These are phyloP conservation scores for Plasmodium knowlesi DNA, from an alignment of 169 alveolate genomes.

Conservation along the genomic window DNA sequence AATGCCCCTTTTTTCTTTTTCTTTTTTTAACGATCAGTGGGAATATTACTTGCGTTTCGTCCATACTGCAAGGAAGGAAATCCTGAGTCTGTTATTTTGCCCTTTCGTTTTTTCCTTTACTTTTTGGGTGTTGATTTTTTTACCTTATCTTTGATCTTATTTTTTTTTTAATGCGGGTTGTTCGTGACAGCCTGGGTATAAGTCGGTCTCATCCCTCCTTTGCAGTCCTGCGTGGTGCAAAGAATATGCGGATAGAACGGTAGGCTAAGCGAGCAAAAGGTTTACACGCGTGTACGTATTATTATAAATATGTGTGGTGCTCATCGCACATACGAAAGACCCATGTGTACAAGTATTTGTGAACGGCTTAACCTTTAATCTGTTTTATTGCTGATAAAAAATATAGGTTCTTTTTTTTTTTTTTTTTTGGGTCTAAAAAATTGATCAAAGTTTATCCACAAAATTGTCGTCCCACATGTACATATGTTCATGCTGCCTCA, in stretches of 20 bases:
- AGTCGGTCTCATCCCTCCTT: not conserved
- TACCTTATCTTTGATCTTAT: not conserved
- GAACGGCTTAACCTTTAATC: not conserved
- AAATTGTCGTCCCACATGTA: not conserved
- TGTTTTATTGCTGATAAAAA: not conserved
- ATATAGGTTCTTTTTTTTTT: not conserved
- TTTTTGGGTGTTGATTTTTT: not conserved
- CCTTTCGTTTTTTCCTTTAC: not conserved
- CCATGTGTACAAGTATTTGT: not conserved
- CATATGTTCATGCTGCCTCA: not conserved
- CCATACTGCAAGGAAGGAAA: slow-evolving; percentile 1
- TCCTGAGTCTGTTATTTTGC: not conserved
- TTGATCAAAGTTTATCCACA: not conserved
- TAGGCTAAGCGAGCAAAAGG: not conserved
- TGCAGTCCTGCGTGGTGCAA: not conserved
- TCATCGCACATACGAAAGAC: not conserved
- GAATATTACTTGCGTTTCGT: slow-evolving; percentile 18
- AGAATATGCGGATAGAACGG: not conserved
- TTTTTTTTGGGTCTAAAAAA: not conserved
- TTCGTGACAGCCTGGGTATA: not conserved
- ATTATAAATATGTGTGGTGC: not conserved
- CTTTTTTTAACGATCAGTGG: not conserved
- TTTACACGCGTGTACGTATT: not conserved
- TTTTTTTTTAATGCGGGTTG: not conserved
- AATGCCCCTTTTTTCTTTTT: not conserved